Base-by-base conservation (phyloP, 164 flowering plant genomes). In the Aristolochia fimbriata region DNA sequence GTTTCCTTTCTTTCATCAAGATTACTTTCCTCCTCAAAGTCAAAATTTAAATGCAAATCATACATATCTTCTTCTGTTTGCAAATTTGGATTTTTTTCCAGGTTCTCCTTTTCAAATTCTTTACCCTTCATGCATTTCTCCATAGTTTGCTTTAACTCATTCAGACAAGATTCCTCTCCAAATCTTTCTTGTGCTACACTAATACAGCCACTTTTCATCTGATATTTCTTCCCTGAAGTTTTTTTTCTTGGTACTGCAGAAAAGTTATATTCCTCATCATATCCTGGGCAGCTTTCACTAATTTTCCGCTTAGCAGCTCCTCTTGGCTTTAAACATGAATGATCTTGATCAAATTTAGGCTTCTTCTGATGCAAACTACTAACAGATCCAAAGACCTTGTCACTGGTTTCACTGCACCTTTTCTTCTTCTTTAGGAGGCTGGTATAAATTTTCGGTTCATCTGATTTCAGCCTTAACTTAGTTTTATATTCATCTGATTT, bases 71-170 rank as follows among this genome's bases (percentile, higher is more conserved):
- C 74, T 37, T 71, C 69, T n/a, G 71, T 63, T 65, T 82, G 73
- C 92, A 83, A 80, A 63, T 80, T 89, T 55, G 84, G 80, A 62
- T 76, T 63, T 43, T 72, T 60, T 30, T 23, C 51, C 15, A 81
- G 82, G 49, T 77, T 78, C 58, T 77, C 71, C 24, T 73, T 70
- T 49, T 70, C 74, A 10, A 74, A 65, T 49, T 86, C 74, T 21
- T 87, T 87, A 52, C 74, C 79, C 67, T 69, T 77, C 90, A 93
- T 86, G 68, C 79, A 83, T n/a, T 79, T 71, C 51, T 79, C 73
- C 25, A 93, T 81, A 65, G 84, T 63, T 48, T 79, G 79, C 45
- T 75, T 77, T 70, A 74, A 84, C 37, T 76, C 77, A 62, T 43
- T 15, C 19, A 45, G 11, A 27, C 13, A 2, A 1, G 53, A 55